A percentile compares a stretch with the other conserved stretches of the same genome.
phyloP scores from a whole-genome alignment of 2,329 filamentous ascomycete species.

The Aspergillus pseudoglaucus region DNA sequence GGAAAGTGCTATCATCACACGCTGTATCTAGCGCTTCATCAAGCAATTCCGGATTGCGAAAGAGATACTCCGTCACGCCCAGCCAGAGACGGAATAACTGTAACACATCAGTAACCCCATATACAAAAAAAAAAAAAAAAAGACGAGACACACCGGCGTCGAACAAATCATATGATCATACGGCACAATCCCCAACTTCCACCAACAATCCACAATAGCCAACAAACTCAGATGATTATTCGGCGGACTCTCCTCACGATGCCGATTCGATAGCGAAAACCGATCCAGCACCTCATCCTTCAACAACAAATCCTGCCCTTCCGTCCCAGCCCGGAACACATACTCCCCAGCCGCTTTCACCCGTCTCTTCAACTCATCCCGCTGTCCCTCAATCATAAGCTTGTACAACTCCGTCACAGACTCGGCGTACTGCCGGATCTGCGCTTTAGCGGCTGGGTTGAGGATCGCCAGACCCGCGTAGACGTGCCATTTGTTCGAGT shows the following conservation, averaged over 20 bases:
- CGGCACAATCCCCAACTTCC: slow-evolving; percentile 81
- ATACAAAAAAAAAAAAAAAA: no score
- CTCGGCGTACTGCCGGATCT: slow-evolving; percentile 89
- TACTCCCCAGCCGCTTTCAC: slow-evolving; percentile 73
- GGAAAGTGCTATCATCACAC: slow-evolving; percentile 81
- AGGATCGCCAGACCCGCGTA: slow-evolving; percentile 96
- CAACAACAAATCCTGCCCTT: slow-evolving; percentile 62
- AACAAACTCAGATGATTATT: slow-evolving; percentile 93
- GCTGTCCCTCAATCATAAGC: slow-evolving; percentile 84
- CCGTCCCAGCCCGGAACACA: slow-evolving; percentile 53
- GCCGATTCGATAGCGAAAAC: slow-evolving; percentile 71
- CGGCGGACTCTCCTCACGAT: slow-evolving; percentile 58
- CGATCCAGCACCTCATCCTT: slow-evolving; percentile 76
- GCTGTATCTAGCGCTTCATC: slow-evolving; percentile 81
- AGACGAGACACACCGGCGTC: slow-evolving; percentile 71
- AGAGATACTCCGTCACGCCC: slow-evolving; percentile 94
- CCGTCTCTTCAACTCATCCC: slow-evolving; percentile 64
- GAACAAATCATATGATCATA: slow-evolving; percentile 99
- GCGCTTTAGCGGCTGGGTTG: slow-evolving; percentile 83
- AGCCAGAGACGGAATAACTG: slow-evolving; percentile 89
- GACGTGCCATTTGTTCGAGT: slow-evolving; percentile 98
- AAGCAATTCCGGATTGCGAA: slow-evolving; percentile 72
- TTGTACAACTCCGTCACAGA: slow-evolving; percentile 94
- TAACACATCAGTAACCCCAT: neutral
- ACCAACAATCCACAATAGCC: slow-evolving; percentile 99